phyloP scores from a whole-genome alignment of 139 green algal species.

The Closterium sp. region DNA sequence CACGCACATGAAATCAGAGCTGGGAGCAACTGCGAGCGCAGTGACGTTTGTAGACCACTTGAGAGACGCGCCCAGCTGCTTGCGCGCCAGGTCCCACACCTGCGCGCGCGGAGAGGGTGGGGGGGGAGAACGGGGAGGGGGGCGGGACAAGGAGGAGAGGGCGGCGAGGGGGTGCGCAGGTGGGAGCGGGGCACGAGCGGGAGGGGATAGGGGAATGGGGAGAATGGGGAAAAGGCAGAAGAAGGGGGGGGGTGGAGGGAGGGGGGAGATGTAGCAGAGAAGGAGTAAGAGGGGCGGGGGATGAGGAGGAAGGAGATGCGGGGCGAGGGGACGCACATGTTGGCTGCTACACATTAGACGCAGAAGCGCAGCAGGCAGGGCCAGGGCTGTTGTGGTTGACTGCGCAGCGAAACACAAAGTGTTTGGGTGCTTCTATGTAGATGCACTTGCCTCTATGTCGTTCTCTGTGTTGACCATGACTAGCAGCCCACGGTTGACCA shows the following conservation, averaged over 20 bases:
- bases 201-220: not conserved
- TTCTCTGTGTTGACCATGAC: not conserved
- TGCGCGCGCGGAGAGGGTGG: not conserved
- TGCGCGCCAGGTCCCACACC: slow-evolving; percentile 15
- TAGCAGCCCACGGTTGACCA: slow-evolving; percentile 6
- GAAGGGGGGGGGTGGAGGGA: not conserved
- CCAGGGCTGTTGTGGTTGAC: too few species aligned
- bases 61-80: slow-evolving; percentile 16
- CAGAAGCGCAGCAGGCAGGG: too few species aligned
- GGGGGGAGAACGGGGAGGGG: not conserved
- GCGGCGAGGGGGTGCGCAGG: too few species aligned
- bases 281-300: not conserved
- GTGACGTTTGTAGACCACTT: slow-evolving; percentile 13
- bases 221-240: not conserved
- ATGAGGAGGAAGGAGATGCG: not conserved
- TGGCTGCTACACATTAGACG: too few species aligned
- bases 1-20: slow-evolving; percentile 10
- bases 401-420: too few species aligned
- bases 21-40: slow-evolving; percentile 13
- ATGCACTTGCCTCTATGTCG: slow-evolving; percentile 8
- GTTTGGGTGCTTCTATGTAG: not conserved
- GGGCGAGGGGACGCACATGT: too few species aligned
- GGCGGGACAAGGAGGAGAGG: not conserved
- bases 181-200: not conserved
- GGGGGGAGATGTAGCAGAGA: not conserved